A percentile compares a stretch with the other conserved stretches of the same genome.
Evolutionary conservation across 805 yeast species (phyloP).

Genomic region (Candida silvicultrix): DNA sequence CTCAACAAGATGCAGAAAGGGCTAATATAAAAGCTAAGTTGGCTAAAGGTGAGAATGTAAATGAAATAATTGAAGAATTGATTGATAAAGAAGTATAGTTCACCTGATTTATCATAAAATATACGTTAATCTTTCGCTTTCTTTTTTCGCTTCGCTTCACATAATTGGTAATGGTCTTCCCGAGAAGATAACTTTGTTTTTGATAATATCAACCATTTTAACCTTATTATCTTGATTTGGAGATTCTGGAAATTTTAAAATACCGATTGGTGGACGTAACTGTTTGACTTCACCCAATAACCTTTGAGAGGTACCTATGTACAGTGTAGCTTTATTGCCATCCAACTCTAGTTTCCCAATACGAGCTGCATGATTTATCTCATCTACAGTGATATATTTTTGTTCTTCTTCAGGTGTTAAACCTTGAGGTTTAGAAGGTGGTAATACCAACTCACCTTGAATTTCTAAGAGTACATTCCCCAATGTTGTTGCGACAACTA

Average conservation of each 20-base stretch:
- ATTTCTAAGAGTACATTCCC: slow-evolving; percentile 64
- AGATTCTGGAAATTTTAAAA: slow-evolving; percentile 39
- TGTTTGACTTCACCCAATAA: slow-evolving; percentile 54
- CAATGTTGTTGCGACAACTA: slow-evolving; percentile 38
- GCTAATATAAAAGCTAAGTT: slow-evolving; percentile 5
- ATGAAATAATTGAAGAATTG: slow-evolving; percentile 14
- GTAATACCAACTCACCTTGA: slow-evolving; percentile 64
- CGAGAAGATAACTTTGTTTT: slow-evolving; percentile 52
- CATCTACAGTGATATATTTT: slow-evolving; percentile 28
- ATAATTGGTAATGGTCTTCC: slow-evolving; percentile 74
- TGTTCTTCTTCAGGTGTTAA: slow-evolving; percentile 28
- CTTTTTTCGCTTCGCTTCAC: no score
- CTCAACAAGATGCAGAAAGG: slow-evolving; percentile 1
- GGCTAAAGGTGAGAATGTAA: slow-evolving; percentile 7
- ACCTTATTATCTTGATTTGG: slow-evolving; percentile 26
- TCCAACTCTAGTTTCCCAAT: slow-evolving; percentile 46
- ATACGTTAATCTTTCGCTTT: no score
- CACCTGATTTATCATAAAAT: not conserved
- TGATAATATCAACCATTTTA: slow-evolving; percentile 52
- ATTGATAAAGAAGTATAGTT: slow-evolving; percentile 3
- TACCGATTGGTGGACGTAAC: slow-evolving; percentile 59
- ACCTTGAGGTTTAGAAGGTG: slow-evolving; percentile 27
- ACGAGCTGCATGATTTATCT: slow-evolving; percentile 38
- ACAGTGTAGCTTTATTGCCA: slow-evolving; percentile 45
- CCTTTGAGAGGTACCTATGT: slow-evolving; percentile 65